A percentile compares a stretch with the other conserved stretches of the same genome.
These are phyloP conservation scores for Paragyromitra xinjiangensis DNA, from an alignment of 495 filamentous ascomycete genomes.

Conservation along the genomic window DNA sequence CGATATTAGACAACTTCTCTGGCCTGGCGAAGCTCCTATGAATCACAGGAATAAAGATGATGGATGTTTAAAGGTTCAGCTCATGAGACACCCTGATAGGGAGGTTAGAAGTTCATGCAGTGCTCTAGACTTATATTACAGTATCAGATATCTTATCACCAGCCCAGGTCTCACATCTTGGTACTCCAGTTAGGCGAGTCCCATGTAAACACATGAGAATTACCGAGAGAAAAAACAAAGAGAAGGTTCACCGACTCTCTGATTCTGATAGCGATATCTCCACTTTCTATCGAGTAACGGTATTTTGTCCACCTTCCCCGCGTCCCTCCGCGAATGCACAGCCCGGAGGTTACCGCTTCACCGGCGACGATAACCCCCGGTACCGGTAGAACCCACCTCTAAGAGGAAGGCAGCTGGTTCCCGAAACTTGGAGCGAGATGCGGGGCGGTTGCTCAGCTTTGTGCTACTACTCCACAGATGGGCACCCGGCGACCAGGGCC, in stretches of 20 bases:
- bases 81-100: constrained; percentile 9
- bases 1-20: not conserved
- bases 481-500: constrained; percentile 7
- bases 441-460: constrained; percentile 10
- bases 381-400: constrained; percentile 12
- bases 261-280: constrained; percentile 24
- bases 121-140: constrained; percentile 6
- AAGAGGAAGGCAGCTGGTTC: constrained; percentile 14
- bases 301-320: constrained; percentile 26
- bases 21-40: constrained; percentile 10
- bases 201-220: constrained; percentile 1
- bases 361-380: not conserved
- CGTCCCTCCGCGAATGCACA: constrained; percentile 20
- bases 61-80: constrained; percentile 8
- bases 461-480: constrained; percentile 13
- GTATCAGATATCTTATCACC: constrained; percentile 12
- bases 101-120: not conserved
- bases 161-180: not conserved
- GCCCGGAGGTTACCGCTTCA: constrained; percentile 26
- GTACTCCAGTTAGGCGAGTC: constrained; percentile 10
- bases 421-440: constrained; percentile 3
- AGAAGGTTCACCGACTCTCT: not conserved
- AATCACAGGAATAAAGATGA: not conserved
- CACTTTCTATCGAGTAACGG: constrained; percentile 29
- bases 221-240: not conserved